These are phyloP conservation scores for Triadica sebifera DNA, from an alignment of 345 rosid species.

Conservation along the genomic window DNA sequence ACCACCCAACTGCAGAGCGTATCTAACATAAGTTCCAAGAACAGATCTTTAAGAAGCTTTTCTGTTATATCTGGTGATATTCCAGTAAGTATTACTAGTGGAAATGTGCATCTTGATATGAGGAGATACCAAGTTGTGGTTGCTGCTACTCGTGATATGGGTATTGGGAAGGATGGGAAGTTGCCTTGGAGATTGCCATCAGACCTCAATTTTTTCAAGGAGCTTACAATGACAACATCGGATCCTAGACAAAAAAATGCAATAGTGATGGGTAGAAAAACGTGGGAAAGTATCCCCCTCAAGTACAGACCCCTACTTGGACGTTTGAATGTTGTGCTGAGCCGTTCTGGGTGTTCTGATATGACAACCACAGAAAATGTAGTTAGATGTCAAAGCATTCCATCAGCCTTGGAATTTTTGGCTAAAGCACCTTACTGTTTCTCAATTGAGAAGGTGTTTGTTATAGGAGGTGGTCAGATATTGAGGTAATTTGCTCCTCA, in stretches of 20 bases:
- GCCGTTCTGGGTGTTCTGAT: constrained; percentile 71
- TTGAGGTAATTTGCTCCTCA: constrained; percentile 39
- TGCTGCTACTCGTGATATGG: constrained; percentile 77
- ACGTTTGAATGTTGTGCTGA: constrained; percentile 77
- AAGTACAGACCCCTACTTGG: constrained; percentile 63
- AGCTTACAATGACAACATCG: constrained; percentile 47
- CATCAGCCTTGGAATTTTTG: constrained; percentile 65
- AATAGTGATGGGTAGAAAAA: constrained; percentile 80
- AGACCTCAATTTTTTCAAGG: constrained; percentile 79
- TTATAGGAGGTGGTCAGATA: constrained; percentile 84
- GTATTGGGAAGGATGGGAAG: constrained; percentile 80
- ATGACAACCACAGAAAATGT: constrained; percentile 76
- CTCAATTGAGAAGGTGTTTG: constrained; percentile 79
- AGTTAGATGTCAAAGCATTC: constrained; percentile 64
- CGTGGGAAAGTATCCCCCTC: constrained; percentile 80
- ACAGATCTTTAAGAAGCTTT: too few species aligned
- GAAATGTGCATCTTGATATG: too few species aligned
- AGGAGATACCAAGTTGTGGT: constrained; percentile 55
- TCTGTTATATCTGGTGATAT: too few species aligned
- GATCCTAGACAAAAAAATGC: constrained; percentile 74
- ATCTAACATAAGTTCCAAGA: too few species aligned
- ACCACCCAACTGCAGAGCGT: too few species aligned
- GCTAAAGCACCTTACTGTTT: constrained; percentile 65
- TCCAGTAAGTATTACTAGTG: too few species aligned
- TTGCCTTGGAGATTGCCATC: constrained; percentile 79